phyloP scores from a whole-genome alignment of 768 basidiomycete species.

The Trametes cubensis region DNA sequence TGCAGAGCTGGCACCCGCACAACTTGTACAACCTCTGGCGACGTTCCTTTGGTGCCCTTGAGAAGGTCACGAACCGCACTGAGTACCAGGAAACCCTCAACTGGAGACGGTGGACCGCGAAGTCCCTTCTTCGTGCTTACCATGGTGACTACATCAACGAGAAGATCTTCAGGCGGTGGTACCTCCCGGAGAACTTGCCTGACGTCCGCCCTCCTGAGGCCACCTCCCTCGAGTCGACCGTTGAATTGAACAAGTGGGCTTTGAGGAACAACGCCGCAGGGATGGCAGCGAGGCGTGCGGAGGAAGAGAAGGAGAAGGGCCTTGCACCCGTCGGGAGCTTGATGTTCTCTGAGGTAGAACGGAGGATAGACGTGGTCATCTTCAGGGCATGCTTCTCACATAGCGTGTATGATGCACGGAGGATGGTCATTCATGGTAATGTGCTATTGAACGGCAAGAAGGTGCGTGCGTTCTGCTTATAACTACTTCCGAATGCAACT shows the following conservation, averaged over 20 bases:
- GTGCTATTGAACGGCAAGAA: slow-evolving; percentile 89
- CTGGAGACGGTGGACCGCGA: slow-evolving; percentile 90
- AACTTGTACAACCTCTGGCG: slow-evolving; percentile 91
- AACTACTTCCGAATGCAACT: neutral
- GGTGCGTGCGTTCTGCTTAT: slow-evolving; percentile 49
- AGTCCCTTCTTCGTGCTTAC: slow-evolving; percentile 86
- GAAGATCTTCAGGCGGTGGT: slow-evolving; percentile 93
- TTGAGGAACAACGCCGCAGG: slow-evolving; percentile 47
- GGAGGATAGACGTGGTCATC: slow-evolving; percentile 88
- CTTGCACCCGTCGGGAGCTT: slow-evolving; percentile 91
- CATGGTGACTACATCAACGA: slow-evolving; percentile 95
- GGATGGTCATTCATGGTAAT: slow-evolving; percentile 83
- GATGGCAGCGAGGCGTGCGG: slow-evolving; percentile 48
- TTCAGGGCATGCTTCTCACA: slow-evolving; percentile 88
- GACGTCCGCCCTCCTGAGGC: slow-evolving; percentile 74
- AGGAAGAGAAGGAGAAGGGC: slow-evolving; percentile 57
- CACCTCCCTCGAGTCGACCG: slow-evolving; percentile 17
- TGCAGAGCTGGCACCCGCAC: slow-evolving; percentile 83
- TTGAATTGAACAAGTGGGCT: slow-evolving; percentile 59
- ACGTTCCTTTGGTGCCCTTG: slow-evolving; percentile 57
- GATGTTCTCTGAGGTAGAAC: slow-evolving; percentile 95
- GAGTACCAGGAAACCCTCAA: slow-evolving; percentile 65
- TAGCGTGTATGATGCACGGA: slow-evolving; percentile 88
- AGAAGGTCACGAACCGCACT: slow-evolving; percentile 29
- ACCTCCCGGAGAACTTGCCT: slow-evolving; percentile 83